Evolutionary conservation across 2,329 filamentous ascomycete genomes (phyloP), one percentile per base, ranked within the genome.

Genomic region (Penicillium sp.): DNA sequence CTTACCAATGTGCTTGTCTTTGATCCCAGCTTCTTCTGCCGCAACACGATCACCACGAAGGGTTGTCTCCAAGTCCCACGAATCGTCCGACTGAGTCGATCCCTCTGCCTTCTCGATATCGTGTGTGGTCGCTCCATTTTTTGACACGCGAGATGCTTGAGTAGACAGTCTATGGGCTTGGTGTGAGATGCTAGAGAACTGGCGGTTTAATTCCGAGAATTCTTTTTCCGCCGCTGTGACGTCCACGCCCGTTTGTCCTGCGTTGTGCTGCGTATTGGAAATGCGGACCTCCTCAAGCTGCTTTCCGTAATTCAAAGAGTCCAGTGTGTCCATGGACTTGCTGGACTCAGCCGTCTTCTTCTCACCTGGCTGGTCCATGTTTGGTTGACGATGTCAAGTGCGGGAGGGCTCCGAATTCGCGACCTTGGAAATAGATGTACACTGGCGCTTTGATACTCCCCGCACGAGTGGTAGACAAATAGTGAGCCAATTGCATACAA

Each of bases 21-120:
- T 87, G 72, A 95, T 95, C 1, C 91, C 91, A 5, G 89, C 88
- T 57, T 88, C 85, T 56, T 83, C 81, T 66, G 91, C 88, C 8
- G 90, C 87, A 43, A 81, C 83, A 53, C 88, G 81, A 51, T 86
- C 86, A 3, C 90, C 89, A 42, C 89, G 83, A 56, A 96, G 77
- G 3, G 87, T 86, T 8, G 79, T 74, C 70, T 96, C 89, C 36
- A 96, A 78, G 67, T 96, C 87, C 72, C 94, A 96, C 9, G 81
- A 77, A 51, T 83, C 83, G 2, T 77, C 77, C 0, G 77, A 77
- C 3, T 73, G 72, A 1, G 72, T 65, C 1, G 73, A 68, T 27
- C 72, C 72, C 3, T 70, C 69, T 1, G 72, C 77, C 70, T 88
- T 88, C 63, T 90, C 88, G 8, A 84, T 65, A 73, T 88, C 87